Base-by-base conservation (phyloP, 2,329 filamentous ascomycete genomes). In the Apiospora koreana region DNA sequence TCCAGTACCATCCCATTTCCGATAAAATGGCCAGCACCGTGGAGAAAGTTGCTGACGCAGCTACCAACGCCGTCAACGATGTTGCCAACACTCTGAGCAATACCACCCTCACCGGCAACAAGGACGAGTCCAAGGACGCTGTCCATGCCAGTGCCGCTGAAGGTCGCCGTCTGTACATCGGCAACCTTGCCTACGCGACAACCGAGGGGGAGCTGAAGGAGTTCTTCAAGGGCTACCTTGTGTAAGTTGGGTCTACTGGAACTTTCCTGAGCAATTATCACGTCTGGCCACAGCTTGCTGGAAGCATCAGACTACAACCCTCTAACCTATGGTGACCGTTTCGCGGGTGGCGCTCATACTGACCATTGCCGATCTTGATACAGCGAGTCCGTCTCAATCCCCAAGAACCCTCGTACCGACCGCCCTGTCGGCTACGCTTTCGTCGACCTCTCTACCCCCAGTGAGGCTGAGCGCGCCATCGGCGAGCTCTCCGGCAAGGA, bases 141-240 rank as follows among this genome's bases (percentile, higher is more conserved):
- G 94, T 96, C 82, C 92, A 96, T 84, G 94, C 94, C 86, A 97
- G 94, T 87, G 96, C 96, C 85, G 95, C 95, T 85, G 96, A 99
- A 89, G 95, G 96, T 85, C 94, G 96, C 88, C 94, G 96, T 88
- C 93, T 99, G 81, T 99, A 99, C 88, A 98, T 99, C 88, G 96
- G 96, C 89, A 99, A 99, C 90, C 93, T 99, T 91, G 96, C 96
- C 81, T 99, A 99, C 86, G 95, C 95, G 92, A 98, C 96, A 92
- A 97, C 94, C 85, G 96, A 98, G 93, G 96, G 93, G 92, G 94
- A 98, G 92, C 94, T 99, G 90, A 97, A 97, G 90, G 93, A 96
- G 80, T 99, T 99, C 91, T 99, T 99, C 93, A 95, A 96, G 90
- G 93, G 92, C 86, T 98, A 97, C 90, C 93, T 96, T 88, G 94